Evolutionary conservation across 2,329 filamentous ascomycete species (phyloP), one percentile per base, ranked within the genome.

Genomic region (Cercospora nicotianae): DNA sequence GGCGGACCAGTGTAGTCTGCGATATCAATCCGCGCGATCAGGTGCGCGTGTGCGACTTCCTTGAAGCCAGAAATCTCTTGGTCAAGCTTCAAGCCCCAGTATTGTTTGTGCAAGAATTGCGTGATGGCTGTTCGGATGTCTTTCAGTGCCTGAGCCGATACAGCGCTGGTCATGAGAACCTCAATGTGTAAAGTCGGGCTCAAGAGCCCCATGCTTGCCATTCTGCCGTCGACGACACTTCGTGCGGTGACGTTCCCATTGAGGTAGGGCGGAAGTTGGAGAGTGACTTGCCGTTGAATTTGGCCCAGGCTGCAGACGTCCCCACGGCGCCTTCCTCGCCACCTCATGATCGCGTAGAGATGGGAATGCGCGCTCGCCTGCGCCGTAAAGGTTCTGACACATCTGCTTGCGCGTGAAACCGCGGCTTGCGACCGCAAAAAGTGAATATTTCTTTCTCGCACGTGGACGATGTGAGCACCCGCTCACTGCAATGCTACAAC

Each of bases 151-250:
- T 36, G 9, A 8, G 60, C 9, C 45, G 57, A 18, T 60, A 57
- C 57, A 57, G 39, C 36, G 62, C 9, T 74, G 45, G 76, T 78
- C 39, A 81, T 72, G 10, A 78, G 75, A 33, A 78, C 79, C 67
- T 82, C 80, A 48, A 82, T 69, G 65, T 82, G 79, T 8, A 82
- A 69, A 13, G 78, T 74, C 13, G 80, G 77, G 39, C 70, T 75
- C n/a, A 74, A 65, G n/a, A 75, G 64, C 18, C 59, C 48, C 4
- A 69, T 60, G 2, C 63, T 36, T 5, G 63, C 68, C 67, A 70
- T 73, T 42, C 59, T 67, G 53, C 23, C 16, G 18, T 30, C 20
- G 16, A n/a, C 20, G 59, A 61, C 10, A 48, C 42, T 23, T 8
- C 2, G 9, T 48, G 45, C 5, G 0, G 20, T 51, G 18, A 20